These are phyloP conservation scores for Penicillium ucsense DNA, from an alignment of 495 filamentous ascomycete species.

Conservation along the genomic window DNA sequence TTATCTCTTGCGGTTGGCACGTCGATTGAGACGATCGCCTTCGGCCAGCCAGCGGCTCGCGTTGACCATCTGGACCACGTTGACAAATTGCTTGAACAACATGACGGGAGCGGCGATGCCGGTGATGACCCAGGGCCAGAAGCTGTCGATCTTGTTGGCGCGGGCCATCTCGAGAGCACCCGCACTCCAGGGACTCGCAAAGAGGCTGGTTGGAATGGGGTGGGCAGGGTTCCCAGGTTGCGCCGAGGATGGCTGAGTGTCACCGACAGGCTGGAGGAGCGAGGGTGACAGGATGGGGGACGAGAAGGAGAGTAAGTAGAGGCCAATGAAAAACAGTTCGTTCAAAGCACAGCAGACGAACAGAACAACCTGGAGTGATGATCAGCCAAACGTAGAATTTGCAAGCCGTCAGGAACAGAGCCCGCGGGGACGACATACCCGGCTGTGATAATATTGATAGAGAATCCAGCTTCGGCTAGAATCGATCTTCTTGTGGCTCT, in stretches of 20 bases:
- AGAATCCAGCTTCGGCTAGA: conserved; percentile 56
- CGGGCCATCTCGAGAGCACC: conserved; percentile 84
- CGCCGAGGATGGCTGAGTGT: conserved; percentile 41
- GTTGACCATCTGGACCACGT: conserved; percentile 88
- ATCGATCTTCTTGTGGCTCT: conserved; percentile 92
- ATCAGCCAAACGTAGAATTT: too few relatives aligned
- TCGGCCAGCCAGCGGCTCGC: conserved; percentile 88
- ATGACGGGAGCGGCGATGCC: conserved; percentile 77
- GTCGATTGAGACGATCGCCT: conserved; percentile 48
- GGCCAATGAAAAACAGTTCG: conserved; percentile 92
- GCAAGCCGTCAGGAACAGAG: too few relatives aligned
- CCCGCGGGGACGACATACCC: conserved; percentile 41
- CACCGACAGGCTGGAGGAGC: conserved; percentile 48
- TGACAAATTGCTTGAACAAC: conserved; percentile 85
- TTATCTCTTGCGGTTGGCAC: conserved; percentile 28
- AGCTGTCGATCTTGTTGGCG: conserved; percentile 86
- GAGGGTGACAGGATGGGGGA: conserved; percentile 76
- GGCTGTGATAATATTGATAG: conserved; percentile 94
- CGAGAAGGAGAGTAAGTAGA: conserved; percentile 96
- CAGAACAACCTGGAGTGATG: conserved; percentile 59
- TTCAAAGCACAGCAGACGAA: conserved; percentile 86
- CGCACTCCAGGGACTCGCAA: conserved; percentile 77
- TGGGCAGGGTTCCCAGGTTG: conserved; percentile 58
- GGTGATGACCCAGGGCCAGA: conserved; percentile 79
- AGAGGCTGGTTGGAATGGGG: conserved; percentile 55